Conservation (phyloP, 257 asterid genomes). For the Cinchona pubescens region DNA sequence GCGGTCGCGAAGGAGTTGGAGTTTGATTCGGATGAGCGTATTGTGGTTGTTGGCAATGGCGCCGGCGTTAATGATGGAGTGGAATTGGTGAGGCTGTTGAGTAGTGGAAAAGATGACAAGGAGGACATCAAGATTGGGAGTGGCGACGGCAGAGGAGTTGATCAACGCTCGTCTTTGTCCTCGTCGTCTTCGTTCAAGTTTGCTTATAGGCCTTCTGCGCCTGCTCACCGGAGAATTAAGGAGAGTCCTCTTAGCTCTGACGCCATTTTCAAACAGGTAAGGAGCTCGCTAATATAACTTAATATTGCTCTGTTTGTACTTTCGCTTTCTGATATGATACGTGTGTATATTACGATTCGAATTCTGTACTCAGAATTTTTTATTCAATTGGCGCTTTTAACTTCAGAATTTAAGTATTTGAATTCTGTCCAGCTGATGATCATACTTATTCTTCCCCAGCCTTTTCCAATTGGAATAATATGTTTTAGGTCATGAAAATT, state of each 20-base stretch:
- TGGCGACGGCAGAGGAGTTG: slow-evolving; percentile 39
- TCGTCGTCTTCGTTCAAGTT: slow-evolving; percentile 35
- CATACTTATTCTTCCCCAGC: neutral
- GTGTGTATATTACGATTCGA: neutral
- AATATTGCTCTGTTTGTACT: neutral
- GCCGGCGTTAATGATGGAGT: slow-evolving; percentile 18
- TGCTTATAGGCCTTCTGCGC: slow-evolving; percentile 71
- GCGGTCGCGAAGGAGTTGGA: slow-evolving; percentile 17
- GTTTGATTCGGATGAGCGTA: slow-evolving; percentile 15
- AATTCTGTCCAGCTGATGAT: neutral
- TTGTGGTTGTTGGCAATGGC: too few relatives aligned
- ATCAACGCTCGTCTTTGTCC: slow-evolving; percentile 10
- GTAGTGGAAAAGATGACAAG: slow-evolving; percentile 20
- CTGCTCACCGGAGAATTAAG: slow-evolving; percentile 78
- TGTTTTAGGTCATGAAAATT: neutral
- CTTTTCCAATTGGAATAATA: neutral
- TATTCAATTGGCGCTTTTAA: neutral
- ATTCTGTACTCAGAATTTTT: neutral
- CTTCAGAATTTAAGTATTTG: neutral
- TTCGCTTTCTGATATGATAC: neutral
- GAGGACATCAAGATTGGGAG: slow-evolving; percentile 28
- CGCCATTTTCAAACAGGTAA: slow-evolving; percentile 88
- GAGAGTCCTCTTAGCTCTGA: slow-evolving; percentile 98
- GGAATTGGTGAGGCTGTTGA: slow-evolving; percentile 15
- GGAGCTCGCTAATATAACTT: neutral